These are phyloP conservation scores for Fusarium sp. DNA, from an alignment of 2,329 filamentous ascomycete genomes.

Conservation along the genomic window DNA sequence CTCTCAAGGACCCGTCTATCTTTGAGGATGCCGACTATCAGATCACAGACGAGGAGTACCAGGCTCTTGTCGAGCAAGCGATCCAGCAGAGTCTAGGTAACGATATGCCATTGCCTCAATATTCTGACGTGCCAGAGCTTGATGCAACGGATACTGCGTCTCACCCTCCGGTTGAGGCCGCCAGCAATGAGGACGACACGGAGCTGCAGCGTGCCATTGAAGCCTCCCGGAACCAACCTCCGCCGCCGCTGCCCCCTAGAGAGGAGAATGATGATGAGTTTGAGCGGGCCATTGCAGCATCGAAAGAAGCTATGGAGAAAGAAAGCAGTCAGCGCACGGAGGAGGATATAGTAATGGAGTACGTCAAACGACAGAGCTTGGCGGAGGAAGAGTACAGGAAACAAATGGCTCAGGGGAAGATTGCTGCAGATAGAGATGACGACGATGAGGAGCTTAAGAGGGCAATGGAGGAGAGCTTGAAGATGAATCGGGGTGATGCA, in stretches of 20 bases:
- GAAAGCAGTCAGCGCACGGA: conserved; percentile 64
- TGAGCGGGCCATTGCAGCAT: conserved; percentile 57
- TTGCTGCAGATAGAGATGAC: conserved; percentile 47
- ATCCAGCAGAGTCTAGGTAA: conserved; percentile 63
- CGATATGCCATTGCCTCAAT: conserved; percentile 34
- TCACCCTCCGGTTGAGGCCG: not conserved
- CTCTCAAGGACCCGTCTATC: conserved; percentile 49
- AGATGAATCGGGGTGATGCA: conserved; percentile 50
- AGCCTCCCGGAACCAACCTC: conserved; percentile 53
- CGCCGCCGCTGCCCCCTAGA: conserved; percentile 21
- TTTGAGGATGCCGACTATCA: conserved; percentile 58
- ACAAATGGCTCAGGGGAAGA: conserved; percentile 52
- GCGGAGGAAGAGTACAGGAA: conserved; percentile 70
- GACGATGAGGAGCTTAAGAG: conserved; percentile 65
- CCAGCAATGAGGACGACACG: conserved; percentile 49
- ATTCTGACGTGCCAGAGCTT: conserved; percentile 33
- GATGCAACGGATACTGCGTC: conserved; percentile 16
- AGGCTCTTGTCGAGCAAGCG: conserved; percentile 67
- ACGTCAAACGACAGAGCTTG: conserved; percentile 80
- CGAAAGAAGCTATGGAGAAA: conserved; percentile 56
- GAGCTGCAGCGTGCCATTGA: conserved; percentile 57
- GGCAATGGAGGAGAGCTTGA: conserved; percentile 69
- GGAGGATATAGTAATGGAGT: conserved; percentile 79
- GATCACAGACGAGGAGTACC: conserved; percentile 70
- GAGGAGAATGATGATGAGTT: conserved; percentile 48